phyloP scores from a whole-genome alignment of 208 protist genomes.

The Leishmania amazonensis region DNA sequence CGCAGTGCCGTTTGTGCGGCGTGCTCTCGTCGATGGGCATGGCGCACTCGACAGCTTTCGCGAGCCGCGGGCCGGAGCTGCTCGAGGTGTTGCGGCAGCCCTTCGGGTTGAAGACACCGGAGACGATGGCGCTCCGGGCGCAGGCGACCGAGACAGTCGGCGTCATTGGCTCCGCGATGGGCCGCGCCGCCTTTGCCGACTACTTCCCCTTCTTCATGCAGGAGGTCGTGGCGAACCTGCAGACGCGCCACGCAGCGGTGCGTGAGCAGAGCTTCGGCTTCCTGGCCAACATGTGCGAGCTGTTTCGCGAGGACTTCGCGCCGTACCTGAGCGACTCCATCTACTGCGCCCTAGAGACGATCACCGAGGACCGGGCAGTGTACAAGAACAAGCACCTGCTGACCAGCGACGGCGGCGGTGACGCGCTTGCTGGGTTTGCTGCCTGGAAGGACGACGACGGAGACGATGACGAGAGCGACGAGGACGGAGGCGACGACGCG shows the following conservation, averaged over 20 bases:
- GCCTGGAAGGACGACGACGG: slow-evolving; percentile 30
- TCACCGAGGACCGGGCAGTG: slow-evolving; percentile 60
- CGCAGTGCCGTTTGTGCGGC: slow-evolving; percentile 69
- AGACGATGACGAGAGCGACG: slow-evolving; percentile 30
- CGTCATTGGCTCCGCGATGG: slow-evolving; percentile 76
- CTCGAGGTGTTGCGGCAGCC: slow-evolving; percentile 76
- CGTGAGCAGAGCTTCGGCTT: slow-evolving; percentile 89
- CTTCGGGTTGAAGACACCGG: slow-evolving; percentile 42
- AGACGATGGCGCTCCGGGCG: slow-evolving; percentile 74
- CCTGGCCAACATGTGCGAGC: slow-evolving; percentile 81
- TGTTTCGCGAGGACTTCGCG: slow-evolving; percentile 61
- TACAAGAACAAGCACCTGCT: slow-evolving; percentile 75
- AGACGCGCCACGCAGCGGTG: slow-evolving; percentile 51
- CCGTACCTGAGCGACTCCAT: slow-evolving; percentile 72
- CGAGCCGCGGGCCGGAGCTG: slow-evolving; percentile 43
- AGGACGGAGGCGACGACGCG: slow-evolving; percentile 53
- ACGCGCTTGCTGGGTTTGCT: slow-evolving; percentile 18
- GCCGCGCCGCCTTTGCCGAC: slow-evolving; percentile 61
- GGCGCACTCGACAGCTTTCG: slow-evolving; percentile 64
- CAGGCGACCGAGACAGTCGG: slow-evolving; percentile 82
- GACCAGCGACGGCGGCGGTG: slow-evolving; percentile 29
- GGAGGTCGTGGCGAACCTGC: slow-evolving; percentile 64
- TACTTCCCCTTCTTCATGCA: slow-evolving; percentile 77
- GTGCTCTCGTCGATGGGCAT: slow-evolving; percentile 80
- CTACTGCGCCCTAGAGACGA: slow-evolving; percentile 56